Evolutionary conservation across 805 yeast species (phyloP), one percentile per base, ranked within the genome.

Genomic region (Vanderwaltozyma polyspora): DNA sequence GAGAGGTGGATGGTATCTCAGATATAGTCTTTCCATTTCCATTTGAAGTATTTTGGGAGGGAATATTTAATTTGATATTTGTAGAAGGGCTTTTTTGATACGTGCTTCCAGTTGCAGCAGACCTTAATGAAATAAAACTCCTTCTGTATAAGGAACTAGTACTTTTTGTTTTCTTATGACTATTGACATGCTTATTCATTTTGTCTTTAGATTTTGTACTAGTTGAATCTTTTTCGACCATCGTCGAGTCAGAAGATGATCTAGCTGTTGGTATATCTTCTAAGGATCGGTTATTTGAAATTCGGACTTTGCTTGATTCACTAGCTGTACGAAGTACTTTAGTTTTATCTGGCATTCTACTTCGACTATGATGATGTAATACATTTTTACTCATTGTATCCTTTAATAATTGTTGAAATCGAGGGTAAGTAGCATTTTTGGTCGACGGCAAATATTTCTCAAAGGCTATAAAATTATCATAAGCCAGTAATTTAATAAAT

Each of bases 401-500:
- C 38, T 74, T 67, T 42, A 71, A 53, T 25, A 66, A 55, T 39
- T 66, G 74, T 37, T 74, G 74, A 59, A 68, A 87, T 41, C 72
- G 67, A 39, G 64, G 68, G 40, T 67, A 81, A 4, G 72, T 70
- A 1, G 70, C 66, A 24, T 63, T 67, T 35, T 70, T 69, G 15
- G 68, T 63, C 0, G 66, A 55, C 5, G 67, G 65, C 16, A 71
- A 44, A 38, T 56, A 59, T 29, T 45, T 51, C 41, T 63, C 64
- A 45, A 60, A 49, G 19, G 48, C 44, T 36, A 60, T 46, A 43
- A 84, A 69, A 19, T 73, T 68, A 29, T 77, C 83, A 51, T 79
- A 80, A 28, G 77, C 82, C 32, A 75, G 68, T 44, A 86, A 60
- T 32, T 71, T 75, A 17, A 85, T 55, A 46, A 86, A 85, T 19